A percentile compares a stretch with the other conserved stretches of the same genome.
These are phyloP conservation scores for Myrmaecium sp. DNA, from an alignment of 2,329 filamentous ascomycete genomes.

Conservation along the genomic window DNA sequence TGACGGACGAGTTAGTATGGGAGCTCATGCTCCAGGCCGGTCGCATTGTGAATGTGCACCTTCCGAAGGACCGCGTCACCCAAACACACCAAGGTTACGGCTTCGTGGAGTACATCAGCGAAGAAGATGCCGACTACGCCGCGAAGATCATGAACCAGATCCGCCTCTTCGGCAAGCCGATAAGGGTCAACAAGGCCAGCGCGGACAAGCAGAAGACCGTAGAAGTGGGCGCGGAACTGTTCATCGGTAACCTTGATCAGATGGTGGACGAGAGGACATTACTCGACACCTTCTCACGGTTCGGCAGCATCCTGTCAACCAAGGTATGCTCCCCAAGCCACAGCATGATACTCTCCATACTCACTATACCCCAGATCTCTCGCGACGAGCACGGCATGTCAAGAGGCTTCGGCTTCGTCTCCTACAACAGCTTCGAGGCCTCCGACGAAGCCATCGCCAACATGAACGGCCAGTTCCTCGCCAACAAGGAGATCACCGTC, in stretches of 20 bases:
- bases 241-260: constrained; percentile 85
- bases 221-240: constrained; percentile 91
- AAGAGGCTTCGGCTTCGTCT: constrained; percentile 95
- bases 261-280: constrained; percentile 93
- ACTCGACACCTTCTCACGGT: constrained; percentile 87
- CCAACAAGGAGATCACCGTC: constrained; percentile 91
- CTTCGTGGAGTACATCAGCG: constrained; percentile 94
- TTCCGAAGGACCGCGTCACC: constrained; percentile 95
- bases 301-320: constrained; percentile 71
- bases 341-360: background rate
- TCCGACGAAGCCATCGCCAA: constrained; percentile 81
- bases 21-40: constrained; percentile 97
- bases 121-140: constrained; percentile 92
- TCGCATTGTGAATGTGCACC: constrained; percentile 92
- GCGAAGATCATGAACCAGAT: constrained; percentile 94
- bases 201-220: constrained; percentile 90
- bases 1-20: constrained; percentile 79
- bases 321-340: constrained; percentile 42
- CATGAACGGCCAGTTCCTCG: constrained; percentile 91
- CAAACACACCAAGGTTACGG: constrained; percentile 95
- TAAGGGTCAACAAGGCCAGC: constrained; percentile 86
- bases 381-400: constrained; percentile 75
- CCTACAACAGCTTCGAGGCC: constrained; percentile 81
- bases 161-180: constrained; percentile 79
- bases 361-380: constrained; percentile 34